Percentiles rank a stretch among this genome's conserved stretches.
Conservation (phyloP, 441 rosid genomes). For the Cnidoscolus chayamansa region DNA sequence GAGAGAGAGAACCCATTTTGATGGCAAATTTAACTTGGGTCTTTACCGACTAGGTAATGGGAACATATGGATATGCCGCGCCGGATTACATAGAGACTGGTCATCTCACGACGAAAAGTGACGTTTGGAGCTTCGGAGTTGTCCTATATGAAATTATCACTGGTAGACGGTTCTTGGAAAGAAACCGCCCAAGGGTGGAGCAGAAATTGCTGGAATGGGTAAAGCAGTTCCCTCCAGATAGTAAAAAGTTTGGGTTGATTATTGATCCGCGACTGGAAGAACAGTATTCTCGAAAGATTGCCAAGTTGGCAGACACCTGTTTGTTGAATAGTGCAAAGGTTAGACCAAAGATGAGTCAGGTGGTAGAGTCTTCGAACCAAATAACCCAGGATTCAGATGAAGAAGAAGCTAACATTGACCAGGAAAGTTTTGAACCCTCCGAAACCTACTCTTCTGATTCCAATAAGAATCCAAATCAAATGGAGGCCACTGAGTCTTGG, state of each 20-base stretch:
- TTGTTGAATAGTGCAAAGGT: slow-evolving; percentile 54
- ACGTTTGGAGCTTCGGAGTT: slow-evolving; percentile 90
- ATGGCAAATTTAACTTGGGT: background rate
- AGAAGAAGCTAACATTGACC: slow-evolving; percentile 11
- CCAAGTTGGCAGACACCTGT: slow-evolving; percentile 66
- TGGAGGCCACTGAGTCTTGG: slow-evolving; percentile 45
- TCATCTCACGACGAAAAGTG: slow-evolving; percentile 66
- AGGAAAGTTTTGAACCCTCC: slow-evolving; percentile 17
- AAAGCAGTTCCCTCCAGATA: slow-evolving; percentile 53
- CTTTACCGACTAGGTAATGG: slow-evolving; percentile 48
- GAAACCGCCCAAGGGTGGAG: slow-evolving; percentile 57
- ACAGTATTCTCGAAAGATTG: slow-evolving; percentile 49
- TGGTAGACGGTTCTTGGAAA: slow-evolving; percentile 67
- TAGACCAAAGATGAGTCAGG: slow-evolving; percentile 62
- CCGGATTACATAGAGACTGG: slow-evolving; percentile 85
- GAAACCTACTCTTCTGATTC: slow-evolving; percentile 22
- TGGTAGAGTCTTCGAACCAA: slow-evolving; percentile 52
- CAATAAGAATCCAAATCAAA: slow-evolving; percentile 14
- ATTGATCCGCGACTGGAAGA: slow-evolving; percentile 59
- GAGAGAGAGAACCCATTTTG: too few species aligned
- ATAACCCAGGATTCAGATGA: slow-evolving; percentile 37
- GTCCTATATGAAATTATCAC: slow-evolving; percentile 76
- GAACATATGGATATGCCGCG: slow-evolving; percentile 85
- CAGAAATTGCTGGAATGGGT: slow-evolving; percentile 72
- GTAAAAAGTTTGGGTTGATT: slow-evolving; percentile 51